These are phyloP conservation scores for Pestalotiopsis fici DNA, from an alignment of 2,329 filamentous ascomycete species.

Conservation along the genomic window DNA sequence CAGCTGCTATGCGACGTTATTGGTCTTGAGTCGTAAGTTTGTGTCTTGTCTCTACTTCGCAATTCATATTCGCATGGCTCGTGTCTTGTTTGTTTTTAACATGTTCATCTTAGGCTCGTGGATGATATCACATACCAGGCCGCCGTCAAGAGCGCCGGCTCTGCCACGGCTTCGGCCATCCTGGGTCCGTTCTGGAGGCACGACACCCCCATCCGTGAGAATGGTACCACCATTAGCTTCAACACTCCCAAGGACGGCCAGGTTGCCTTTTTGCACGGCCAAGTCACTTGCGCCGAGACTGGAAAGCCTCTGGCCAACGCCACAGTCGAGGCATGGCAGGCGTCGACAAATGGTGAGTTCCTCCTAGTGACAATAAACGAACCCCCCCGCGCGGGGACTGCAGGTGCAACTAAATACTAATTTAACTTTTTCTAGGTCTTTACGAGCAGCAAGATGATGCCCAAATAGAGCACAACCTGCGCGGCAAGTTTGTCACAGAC, in stretches of 20 bases:
- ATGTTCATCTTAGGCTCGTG: slow-evolving; percentile 38
- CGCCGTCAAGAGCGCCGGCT: slow-evolving; percentile 34
- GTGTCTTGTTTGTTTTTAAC: not conserved
- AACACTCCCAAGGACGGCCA: slow-evolving; percentile 37
- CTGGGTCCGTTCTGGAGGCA: slow-evolving; percentile 65
- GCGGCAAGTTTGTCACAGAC: slow-evolving; percentile 7
- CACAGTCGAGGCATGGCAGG: slow-evolving; percentile 64
- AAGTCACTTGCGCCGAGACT: slow-evolving; percentile 36
- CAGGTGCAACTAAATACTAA: too few relatives aligned
- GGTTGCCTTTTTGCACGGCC: slow-evolving; percentile 57
- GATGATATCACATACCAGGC: slow-evolving; percentile 67
- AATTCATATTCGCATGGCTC: not conserved
- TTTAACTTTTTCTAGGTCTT: slow-evolving; percentile 8
- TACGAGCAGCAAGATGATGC: slow-evolving; percentile 9
- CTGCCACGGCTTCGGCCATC: slow-evolving; percentile 42
- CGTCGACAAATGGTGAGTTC: slow-evolving; percentile 49
- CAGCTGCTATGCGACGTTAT: slow-evolving; percentile 64
- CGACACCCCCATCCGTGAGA: slow-evolving; percentile 57
- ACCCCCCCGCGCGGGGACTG: too few relatives aligned
- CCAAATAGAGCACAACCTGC: slow-evolving; percentile 5
- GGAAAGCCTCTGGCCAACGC: slow-evolving; percentile 56
- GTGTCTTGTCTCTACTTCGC: not conserved
- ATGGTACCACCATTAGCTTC: slow-evolving; percentile 56
- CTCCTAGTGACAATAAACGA: too few relatives aligned
- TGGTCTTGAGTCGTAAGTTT: slow-evolving; percentile 52